Base-by-base conservation (phyloP, 2,329 filamentous ascomycete species). In the Exophiala oligosperma region DNA sequence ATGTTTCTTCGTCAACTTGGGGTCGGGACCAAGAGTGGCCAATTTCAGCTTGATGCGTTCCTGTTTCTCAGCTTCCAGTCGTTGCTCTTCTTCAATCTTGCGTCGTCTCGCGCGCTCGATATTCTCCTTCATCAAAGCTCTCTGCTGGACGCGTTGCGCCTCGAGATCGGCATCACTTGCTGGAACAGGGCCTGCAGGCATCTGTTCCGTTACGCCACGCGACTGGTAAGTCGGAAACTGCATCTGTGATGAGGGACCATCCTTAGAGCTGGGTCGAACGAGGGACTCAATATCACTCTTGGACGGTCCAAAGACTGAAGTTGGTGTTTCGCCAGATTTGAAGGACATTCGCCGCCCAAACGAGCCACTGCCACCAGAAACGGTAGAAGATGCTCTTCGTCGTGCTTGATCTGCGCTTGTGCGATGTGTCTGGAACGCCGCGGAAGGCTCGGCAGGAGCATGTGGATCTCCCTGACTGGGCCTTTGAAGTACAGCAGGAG, bases 311-410 rank as follows among this genome's bases (percentile, higher is more conserved):
- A 72, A 67, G 11, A 69, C 66, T 51, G 74, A 71, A n/a, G 71
- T 67, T 7, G 72, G 67, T 35, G 75, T 72, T 52, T 77, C 77
- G 56, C 74, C 72, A 62, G 78, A 78, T 62, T 77, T 77, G 64
- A 81, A 76, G 1, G 84, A 86, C 76, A 82, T 81, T 35, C 88
- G 84, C 65, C 88, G 83, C 66, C 82, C 81, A 63, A 86, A 84
- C 38, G 84, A 81, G 60, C 88, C 88, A 71, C 91, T 96, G 59
- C 89, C 90, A 55, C 91, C 92, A 71, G 92, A 97, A 41, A 96
- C 88, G 69, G 92, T 95, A 1, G 93, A 97, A 14, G 93, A 97
- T 57, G 89, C 89, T 62, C 93, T 87, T 61, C 92, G 86, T 64
- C 92, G 86, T 59, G 84, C 85, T 64, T 89, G 86, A 60, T 89